Percentiles rank a stretch among this genome's conserved stretches.
Conservation (phyloP, 495 filamentous ascomycete genomes). For the Neurospora pannonica region DNA sequence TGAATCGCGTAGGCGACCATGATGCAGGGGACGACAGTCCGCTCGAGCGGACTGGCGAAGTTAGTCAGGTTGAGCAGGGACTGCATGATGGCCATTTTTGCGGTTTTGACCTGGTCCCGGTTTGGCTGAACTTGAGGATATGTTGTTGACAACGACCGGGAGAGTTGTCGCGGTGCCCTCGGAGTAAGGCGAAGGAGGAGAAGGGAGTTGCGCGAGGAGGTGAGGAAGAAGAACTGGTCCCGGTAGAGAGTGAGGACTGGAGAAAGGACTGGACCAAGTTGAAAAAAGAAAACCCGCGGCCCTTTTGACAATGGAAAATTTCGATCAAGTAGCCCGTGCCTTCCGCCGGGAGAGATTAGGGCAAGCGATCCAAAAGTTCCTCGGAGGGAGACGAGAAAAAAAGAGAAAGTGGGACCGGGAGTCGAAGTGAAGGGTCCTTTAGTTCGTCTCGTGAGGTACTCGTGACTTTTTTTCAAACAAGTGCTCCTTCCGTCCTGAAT, state of each 20-base stretch:
- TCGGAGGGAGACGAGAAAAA: not conserved
- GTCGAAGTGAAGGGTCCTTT: not conserved
- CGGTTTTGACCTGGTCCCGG: no score
- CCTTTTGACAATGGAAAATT: not conserved
- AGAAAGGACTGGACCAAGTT: not conserved
- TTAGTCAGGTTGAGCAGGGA: conserved; percentile 45
- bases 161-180: not conserved
- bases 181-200: not conserved
- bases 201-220: not conserved
- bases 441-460: not conserved
- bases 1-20: conserved; percentile 47
- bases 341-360: not conserved
- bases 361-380: not conserved
- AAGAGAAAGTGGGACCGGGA: not conserved
- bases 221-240: not conserved
- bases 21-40: conserved; percentile 48
- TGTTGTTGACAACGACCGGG: not conserved
- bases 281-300: not conserved
- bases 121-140: not conserved
- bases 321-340: not conserved
- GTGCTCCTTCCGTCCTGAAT: not conserved
- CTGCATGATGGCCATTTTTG: conserved; percentile 39
- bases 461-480: not conserved
- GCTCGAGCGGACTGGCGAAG: conserved; percentile 49
- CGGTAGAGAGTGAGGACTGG: not conserved